phyloP scores from a whole-genome alignment of 2,329 filamentous ascomycete species.

The Botrytis fabae region DNA sequence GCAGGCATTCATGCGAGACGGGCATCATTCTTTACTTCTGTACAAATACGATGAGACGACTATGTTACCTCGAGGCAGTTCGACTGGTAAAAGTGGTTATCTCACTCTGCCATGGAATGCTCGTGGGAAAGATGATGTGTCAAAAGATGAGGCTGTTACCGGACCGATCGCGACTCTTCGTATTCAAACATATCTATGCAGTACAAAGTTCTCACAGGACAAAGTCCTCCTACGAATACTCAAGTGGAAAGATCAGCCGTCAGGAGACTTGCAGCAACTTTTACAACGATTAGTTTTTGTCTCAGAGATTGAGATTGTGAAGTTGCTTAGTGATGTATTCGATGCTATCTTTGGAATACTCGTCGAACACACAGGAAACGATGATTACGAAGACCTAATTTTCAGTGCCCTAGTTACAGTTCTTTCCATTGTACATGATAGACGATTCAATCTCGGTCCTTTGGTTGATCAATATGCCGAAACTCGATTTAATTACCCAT shows the following conservation, averaged over 20 bases:
- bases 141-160: slow-evolving; percentile 71
- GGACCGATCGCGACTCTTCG: slow-evolving; percentile 78
- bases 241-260: slow-evolving; percentile 77
- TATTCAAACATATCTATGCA: slow-evolving; percentile 85
- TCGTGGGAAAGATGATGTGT: slow-evolving; percentile 63
- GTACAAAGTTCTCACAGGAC: slow-evolving; percentile 92
- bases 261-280: slow-evolving; percentile 70
- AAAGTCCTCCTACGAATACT: slow-evolving; percentile 79
- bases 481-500: slow-evolving; percentile 87
- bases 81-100: slow-evolving; percentile 78
- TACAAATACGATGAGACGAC: slow-evolving; percentile 94
- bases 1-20: slow-evolving; percentile 85
- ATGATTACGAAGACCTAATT: slow-evolving; percentile 88
- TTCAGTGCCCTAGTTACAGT: slow-evolving; percentile 90
- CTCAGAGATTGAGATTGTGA: slow-evolving; percentile 96
- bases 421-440: slow-evolving; percentile 89
- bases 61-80: slow-evolving; percentile 62
- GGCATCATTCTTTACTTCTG: slow-evolving; percentile 74
- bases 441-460: slow-evolving; percentile 87
- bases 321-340: slow-evolving; percentile 84
- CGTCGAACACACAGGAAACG: slow-evolving; percentile 85
- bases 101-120: slow-evolving; percentile 79
- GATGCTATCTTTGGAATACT: slow-evolving; percentile 89
- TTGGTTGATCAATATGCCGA: slow-evolving; percentile 91
- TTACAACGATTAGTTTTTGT: slow-evolving; percentile 88